phyloP scores from a whole-genome alignment of 805 yeast genomes.

The Candida berthetii region DNA sequence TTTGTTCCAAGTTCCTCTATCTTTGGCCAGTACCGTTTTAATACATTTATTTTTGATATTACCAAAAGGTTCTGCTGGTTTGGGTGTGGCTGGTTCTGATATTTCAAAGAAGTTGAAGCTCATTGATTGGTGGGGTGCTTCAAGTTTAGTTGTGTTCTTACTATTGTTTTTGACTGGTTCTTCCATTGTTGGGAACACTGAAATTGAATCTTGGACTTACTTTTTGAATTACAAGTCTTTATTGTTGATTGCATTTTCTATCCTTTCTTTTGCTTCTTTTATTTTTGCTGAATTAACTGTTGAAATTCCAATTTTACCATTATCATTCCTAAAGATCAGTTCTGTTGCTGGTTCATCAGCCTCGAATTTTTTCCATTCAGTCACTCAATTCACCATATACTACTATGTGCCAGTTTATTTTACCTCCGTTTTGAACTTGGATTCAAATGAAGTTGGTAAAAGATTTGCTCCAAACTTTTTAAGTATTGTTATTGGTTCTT shows the following conservation, averaged over 20 bases:
- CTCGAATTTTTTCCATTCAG: slow-evolving; percentile 48
- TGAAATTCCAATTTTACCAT: slow-evolving; percentile 57
- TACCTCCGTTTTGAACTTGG: slow-evolving; percentile 45
- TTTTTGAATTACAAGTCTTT: background rate
- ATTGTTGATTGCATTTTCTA: slow-evolving; percentile 25
- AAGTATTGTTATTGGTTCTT: slow-evolving; percentile 50
- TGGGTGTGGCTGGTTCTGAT: slow-evolving; percentile 37
- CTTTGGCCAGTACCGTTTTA: slow-evolving; percentile 34
- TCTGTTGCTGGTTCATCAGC: slow-evolving; percentile 61
- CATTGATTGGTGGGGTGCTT: slow-evolving; percentile 51
- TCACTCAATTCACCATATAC: slow-evolving; percentile 33
- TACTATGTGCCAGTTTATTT: slow-evolving; percentile 61
- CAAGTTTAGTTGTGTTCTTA: slow-evolving; percentile 37
- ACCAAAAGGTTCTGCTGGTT: slow-evolving; percentile 46
- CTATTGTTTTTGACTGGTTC: slow-evolving; percentile 42
- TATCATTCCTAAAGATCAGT: slow-evolving; percentile 45
- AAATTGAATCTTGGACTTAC: background rate
- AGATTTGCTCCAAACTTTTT: slow-evolving; percentile 57
- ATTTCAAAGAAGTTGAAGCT: slow-evolving; percentile 41
- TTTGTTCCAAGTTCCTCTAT: slow-evolving; percentile 45
- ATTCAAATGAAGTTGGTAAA: slow-evolving; percentile 52
- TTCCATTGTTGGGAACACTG: slow-evolving; percentile 41
- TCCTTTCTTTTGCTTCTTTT: slow-evolving; percentile 33
- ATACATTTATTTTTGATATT: slow-evolving; percentile 32
- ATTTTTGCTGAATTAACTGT: slow-evolving; percentile 35